Evolutionary conservation across 306 rosid species (phyloP), one percentile per base, ranked within the genome.

Genomic region (Boehmeria nivea): DNA sequence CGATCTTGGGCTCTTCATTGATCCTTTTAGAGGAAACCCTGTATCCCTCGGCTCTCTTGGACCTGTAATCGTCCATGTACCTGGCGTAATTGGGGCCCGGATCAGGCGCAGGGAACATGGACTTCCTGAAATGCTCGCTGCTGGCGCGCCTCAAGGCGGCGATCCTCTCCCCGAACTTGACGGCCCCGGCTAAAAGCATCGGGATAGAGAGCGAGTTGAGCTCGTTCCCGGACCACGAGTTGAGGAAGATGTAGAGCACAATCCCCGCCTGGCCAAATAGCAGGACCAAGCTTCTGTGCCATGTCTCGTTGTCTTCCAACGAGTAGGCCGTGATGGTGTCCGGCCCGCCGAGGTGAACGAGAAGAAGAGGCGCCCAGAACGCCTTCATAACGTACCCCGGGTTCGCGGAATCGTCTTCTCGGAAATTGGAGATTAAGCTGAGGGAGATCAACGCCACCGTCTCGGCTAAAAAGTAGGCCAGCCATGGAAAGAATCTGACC

Each of bases 341-440:
- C 3, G 72, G 80, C 6, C 80, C 75, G 14, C 84, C 78, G 2
- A 78, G 78, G 44, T 71, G 78, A 21, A 78, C 33, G 2, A 74
- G 75, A 17, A 78, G 72, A 59, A 74, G 63, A 20, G 84, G 70
- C 1, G 73, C 75, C 78, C 80, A 78, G 4, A 25, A 52, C 0
- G 71, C 70, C 57, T 22, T 52, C 0, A 72, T 37, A 2, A 24
- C 6, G 9, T 54, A 37, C 45, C 26, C 47, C 24, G 61, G 33
- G 7, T 62, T 14, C 3, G 0, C 0, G 4, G 28, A 21, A n/a
- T 59, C 26, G 0, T 15, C 12, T 20, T 11, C 51, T 18, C 28
- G 18, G 44, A 20, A 45, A 53, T 65, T 56, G 39, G 68, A 71
- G 34, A 71, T 67, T 13, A 36, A 43, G 6, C 77, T 57, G 0